Evolutionary conservation across 2,329 filamentous ascomycete species (phyloP), one percentile per base, ranked within the genome.

Genomic region (Tolypocladium amazonense): DNA sequence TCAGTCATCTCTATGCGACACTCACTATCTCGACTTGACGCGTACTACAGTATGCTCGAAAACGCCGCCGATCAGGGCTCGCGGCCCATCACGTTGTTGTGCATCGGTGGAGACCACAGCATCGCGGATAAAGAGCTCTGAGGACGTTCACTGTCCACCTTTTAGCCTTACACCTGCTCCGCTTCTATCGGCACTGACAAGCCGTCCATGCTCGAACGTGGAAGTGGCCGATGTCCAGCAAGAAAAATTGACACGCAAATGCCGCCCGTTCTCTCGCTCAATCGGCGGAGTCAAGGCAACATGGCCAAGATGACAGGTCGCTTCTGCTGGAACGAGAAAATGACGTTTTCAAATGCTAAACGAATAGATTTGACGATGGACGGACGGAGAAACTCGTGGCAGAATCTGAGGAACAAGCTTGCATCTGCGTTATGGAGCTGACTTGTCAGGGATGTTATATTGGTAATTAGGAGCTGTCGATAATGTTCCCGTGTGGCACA

Each of bases 21-120:
- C 59, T 74, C 71, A 1, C 57, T 59, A 7, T 35, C 64, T 7
- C 67, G 71, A 11, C 64, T 59, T 18, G 71, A 73, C 6, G 74
- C 74, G 2, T 76, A 75, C 53, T 50, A 59, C 8, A 64, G 63
- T n/a, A 75, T 73, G 68, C 58, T 71, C 0, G 61, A 62, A 23
- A 72, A 73, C 38, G 57, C 67, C 6, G 58, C 60, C 8, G 65
- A 65, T 7, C 67, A 63, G 7, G 62, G 63, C 2, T 76, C 75
- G 73, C 61, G 57, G 4, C 55, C 70, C 0, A 68, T 76, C 11
- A 62, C 65, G 3, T 64, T 77, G 12, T 65, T 77, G 37, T 76
- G 73, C 0, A 73, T 72, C 1, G 70, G 62, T 37, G 63, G 69
- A 27, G 65, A 73, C 39, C 71, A 77, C 56, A 71, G 67, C 0